Conservation (phyloP, 1,284 basidiomycete species). For the Malassezia dermatis region DNA sequence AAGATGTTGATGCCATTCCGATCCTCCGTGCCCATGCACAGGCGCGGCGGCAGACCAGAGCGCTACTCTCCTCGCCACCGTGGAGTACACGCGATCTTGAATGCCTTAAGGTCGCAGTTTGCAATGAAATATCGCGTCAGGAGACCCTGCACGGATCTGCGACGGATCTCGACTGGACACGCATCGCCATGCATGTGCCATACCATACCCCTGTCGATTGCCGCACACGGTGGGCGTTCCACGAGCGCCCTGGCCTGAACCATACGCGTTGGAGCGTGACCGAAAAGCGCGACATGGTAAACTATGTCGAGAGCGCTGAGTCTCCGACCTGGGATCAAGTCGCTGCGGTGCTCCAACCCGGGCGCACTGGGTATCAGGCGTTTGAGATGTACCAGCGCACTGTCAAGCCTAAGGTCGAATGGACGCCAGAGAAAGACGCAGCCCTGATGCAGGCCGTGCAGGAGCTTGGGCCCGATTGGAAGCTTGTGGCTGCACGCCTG, state of each 20-base stretch:
- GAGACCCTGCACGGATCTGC: background rate
- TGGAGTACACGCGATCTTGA: constrained; percentile 18
- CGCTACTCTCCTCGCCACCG: constrained; percentile 11
- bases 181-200: constrained; percentile 7
- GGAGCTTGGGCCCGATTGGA: constrained; percentile 13
- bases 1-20: background rate
- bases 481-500: constrained; percentile 2
- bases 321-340: constrained; percentile 5
- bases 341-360: background rate
- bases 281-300: constrained; percentile 5
- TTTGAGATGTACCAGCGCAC: constrained; percentile 15
- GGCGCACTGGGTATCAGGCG: constrained; percentile 8
- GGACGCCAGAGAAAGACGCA: constrained; percentile 10
- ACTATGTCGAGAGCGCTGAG: background rate
- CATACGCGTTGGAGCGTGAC: constrained; percentile 2
- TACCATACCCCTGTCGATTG: constrained; percentile 16
- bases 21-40: constrained; percentile 3
- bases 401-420: constrained; percentile 7
- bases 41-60: constrained; percentile 1
- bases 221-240: constrained; percentile 12
- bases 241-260: constrained; percentile 4
- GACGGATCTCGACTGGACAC: constrained; percentile 1
- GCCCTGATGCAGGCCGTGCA: constrained; percentile 7
- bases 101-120: constrained; percentile 4
- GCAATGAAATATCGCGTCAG: constrained; percentile 6